Evolutionary conservation across 768 basidiomycete genomes (phyloP).

Genomic region (Tephrocybe sp.): DNA sequence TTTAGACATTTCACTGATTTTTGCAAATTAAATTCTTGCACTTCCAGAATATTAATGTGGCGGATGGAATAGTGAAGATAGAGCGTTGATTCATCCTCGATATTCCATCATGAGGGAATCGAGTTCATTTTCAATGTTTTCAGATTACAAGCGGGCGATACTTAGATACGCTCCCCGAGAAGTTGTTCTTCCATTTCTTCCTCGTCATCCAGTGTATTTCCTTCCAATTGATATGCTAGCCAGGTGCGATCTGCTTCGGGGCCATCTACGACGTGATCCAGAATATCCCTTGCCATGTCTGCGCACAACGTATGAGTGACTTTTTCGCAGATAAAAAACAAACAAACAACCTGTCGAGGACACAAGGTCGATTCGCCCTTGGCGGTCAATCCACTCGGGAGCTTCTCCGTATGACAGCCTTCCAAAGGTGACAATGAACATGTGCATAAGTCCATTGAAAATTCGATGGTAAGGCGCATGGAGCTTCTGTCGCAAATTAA

Average conservation of each 20-base stretch:
- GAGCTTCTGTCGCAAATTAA: conserved; percentile 58
- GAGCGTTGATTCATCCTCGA: not conserved
- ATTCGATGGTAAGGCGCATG: conserved; percentile 48
- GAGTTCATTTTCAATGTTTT: not conserved
- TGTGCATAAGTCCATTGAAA: conserved; percentile 62
- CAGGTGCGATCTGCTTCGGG: conserved; percentile 68
- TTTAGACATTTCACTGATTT: not conserved
- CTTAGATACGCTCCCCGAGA: conserved; percentile 25
- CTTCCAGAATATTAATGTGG: conserved; percentile 5
- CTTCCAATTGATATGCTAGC: conserved; percentile 53
- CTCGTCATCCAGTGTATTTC: conserved; percentile 40
- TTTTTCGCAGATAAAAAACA: conserved; percentile 1
- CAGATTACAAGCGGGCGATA: too few relatives aligned
- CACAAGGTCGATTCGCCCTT: conserved; percentile 38
- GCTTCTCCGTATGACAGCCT: conserved; percentile 68
- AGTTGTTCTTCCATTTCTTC: conserved; percentile 57
- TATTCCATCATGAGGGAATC: not conserved
- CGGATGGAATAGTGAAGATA: conserved; percentile 12
- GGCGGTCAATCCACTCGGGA: conserved; percentile 53
- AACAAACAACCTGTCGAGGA: conserved; percentile 43
- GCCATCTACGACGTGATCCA: conserved; percentile 69
- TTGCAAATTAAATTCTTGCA: not conserved
- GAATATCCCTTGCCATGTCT: conserved; percentile 60
- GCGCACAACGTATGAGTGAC: not conserved
- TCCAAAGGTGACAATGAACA: conserved; percentile 76